phyloP scores from a whole-genome alignment of 2,329 filamentous ascomycete genomes.

The Chrysosporium queenslandicum region DNA sequence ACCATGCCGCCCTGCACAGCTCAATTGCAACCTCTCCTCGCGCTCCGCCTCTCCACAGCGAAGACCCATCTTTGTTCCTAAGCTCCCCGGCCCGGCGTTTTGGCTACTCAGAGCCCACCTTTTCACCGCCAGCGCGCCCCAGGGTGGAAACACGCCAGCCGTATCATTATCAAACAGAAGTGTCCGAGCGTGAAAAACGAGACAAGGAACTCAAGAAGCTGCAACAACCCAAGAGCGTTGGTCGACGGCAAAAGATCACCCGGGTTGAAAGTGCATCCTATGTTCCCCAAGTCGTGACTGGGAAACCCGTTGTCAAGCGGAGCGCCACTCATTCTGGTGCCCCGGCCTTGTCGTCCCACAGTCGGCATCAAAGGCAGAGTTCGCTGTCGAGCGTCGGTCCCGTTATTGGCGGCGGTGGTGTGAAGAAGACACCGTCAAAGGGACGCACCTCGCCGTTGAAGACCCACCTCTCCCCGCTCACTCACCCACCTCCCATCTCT shows the following conservation, averaged over 20 bases:
- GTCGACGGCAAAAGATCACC: conserved; percentile 22
- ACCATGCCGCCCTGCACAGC: conserved; percentile 3
- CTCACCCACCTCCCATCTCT: conserved; percentile 28
- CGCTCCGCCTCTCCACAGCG: conserved; percentile 25
- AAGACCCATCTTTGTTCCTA: conserved; percentile 40
- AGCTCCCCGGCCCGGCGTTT: conserved; percentile 42
- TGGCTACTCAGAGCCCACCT: conserved; percentile 28
- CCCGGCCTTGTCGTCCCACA: conserved; percentile 19
- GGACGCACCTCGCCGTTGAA: conserved; percentile 37
- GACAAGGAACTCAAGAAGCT: conserved; percentile 26
- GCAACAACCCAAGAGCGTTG: conserved; percentile 26
- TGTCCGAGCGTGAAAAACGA: conserved; percentile 34
- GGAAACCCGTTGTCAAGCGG: conserved; percentile 31
- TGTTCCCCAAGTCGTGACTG: conserved; percentile 19
- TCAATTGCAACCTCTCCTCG: conserved; percentile 35
- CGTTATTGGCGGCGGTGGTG: conserved; percentile 28
- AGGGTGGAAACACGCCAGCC: conserved; percentile 31
- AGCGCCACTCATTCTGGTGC: conserved; percentile 35
- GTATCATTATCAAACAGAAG: conserved; percentile 42
- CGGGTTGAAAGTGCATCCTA: conserved; percentile 25
- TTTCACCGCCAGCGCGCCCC: conserved; percentile 14
- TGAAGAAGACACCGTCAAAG: conserved; percentile 36
- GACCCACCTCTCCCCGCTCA: conserved; percentile 25
- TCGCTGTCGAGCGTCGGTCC: conserved; percentile 21
- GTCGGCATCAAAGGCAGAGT: conserved; percentile 24